Base-by-base conservation (phyloP, 306 rosid species). In the Adenanthera pavonina region DNA sequence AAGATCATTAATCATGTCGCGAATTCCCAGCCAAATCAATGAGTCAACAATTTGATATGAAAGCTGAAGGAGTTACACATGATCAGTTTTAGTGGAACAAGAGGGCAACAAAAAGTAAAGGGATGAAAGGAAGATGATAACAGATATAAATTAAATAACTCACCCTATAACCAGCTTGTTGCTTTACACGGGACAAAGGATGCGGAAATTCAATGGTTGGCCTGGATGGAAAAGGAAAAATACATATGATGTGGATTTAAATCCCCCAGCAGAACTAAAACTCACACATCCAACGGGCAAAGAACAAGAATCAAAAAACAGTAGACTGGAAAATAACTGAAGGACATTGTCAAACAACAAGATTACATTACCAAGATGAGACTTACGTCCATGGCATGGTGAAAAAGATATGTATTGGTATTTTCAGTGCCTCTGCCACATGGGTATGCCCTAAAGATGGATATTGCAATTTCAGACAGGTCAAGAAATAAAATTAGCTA, bases 351-450 rank as follows among this genome's bases (percentile, higher is more conserved):
- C 75, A 76, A 86, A 64, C 59, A 57, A 41, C 74, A 80, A 36
- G 80, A 87, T 74, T 76, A 72, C 60, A 84, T 85, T 83, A 87
- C 84, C 88, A 73, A 88, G 67, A 89, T 64, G 85, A 90, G 90
- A 96, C 99, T 96, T 96, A 96, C 99, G 99, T 93, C 99, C 99
- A 96, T 72, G 99, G 99, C 99, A 96, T 96, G 38, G 99, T 96
- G 91, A 96, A 96, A 87, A 96, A 93, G 65, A 96, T 91, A 84
- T 93, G 99, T 87, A 96, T 75, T 51, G 99, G 99, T 85, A 96
- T 68, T 79, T 93, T 86, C 59, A 96, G 93, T 67, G 98, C 94
- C 92, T 96, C 99, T 9, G 99, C 99, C 86, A 96, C 99, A 77
- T 96, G 99, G 35, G 90, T 91, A 81, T 96, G 99, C 82, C 98